A percentile compares a stretch with the other conserved stretches of the same genome.
phyloP scores from a whole-genome alignment of 2,329 filamentous ascomycete genomes.

The Dothiorella sarmentorum region DNA sequence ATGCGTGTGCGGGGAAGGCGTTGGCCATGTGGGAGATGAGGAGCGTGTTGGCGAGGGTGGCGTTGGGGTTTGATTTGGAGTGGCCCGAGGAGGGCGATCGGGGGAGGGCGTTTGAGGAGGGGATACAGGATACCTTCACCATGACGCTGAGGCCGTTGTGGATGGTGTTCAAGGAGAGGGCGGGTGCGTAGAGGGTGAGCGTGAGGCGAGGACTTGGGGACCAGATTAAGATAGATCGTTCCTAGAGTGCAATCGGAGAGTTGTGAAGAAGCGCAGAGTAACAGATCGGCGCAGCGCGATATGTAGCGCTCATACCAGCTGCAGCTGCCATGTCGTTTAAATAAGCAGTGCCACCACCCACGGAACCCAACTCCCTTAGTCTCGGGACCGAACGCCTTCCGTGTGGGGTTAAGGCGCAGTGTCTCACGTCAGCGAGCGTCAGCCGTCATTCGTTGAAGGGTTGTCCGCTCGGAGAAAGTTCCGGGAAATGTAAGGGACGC shows the following conservation, averaged over 20 bases:
- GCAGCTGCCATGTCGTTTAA: neutral
- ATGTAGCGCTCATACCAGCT: no score
- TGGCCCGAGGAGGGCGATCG: constrained; percentile 35
- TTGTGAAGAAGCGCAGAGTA: no score
- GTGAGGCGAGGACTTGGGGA: neutral
- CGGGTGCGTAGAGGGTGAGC: neutral
- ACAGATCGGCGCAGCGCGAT: no score
- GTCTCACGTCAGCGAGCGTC: no score
- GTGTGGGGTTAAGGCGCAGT: no score
- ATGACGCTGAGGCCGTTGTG: constrained; percentile 9
- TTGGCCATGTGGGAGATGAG: constrained; percentile 66
- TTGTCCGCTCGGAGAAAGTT: no score
- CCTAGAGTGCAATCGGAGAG: no score
- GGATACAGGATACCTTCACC: constrained; percentile 35
- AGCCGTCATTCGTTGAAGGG: no score
- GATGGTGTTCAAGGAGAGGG: constrained; percentile 5
- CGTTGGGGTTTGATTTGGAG: constrained; percentile 60
- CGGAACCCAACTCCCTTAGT: neutral
- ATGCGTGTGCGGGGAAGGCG: constrained; percentile 64
- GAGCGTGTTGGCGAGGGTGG: constrained; percentile 57
- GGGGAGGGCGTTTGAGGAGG: constrained; percentile 29
- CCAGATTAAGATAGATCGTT: no score
- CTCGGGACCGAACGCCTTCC: no score
- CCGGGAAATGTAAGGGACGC: no score
- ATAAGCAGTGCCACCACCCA: neutral